These are phyloP conservation scores for Cinchona pubescens DNA, from an alignment of 257 asterid genomes.

Conservation along the genomic window DNA sequence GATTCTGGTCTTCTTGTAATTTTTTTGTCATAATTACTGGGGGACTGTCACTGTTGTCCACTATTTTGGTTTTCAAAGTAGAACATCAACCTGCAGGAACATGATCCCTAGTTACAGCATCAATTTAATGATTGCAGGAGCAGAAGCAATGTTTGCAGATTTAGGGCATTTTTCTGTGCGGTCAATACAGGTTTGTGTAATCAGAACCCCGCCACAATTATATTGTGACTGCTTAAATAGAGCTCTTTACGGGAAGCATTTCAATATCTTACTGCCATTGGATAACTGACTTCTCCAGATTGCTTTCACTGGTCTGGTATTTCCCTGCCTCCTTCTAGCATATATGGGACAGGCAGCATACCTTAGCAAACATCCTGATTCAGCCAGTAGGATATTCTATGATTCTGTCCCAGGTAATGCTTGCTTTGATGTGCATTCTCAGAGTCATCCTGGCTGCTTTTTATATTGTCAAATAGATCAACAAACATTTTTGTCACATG, in stretches of 20 bases:
- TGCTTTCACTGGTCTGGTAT: slow-evolving; percentile 79
- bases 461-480: background rate
- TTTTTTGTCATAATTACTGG: background rate
- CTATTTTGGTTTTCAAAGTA: background rate
- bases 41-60: background rate
- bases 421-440: background rate
- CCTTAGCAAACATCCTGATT: slow-evolving; percentile 62
- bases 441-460: background rate
- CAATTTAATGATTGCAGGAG: slow-evolving; percentile 52
- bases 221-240: background rate
- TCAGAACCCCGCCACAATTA: background rate
- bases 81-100: background rate
- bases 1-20: background rate
- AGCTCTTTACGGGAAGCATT: background rate
- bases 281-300: slow-evolving; percentile 42
- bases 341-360: slow-evolving; percentile 98
- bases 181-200: slow-evolving; percentile 71
- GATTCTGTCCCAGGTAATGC: slow-evolving; percentile 83
- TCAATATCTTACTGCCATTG: slow-evolving; percentile 3
- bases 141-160: slow-evolving; percentile 99
- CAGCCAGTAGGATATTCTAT: slow-evolving; percentile 57
- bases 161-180: slow-evolving; percentile 89
- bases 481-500: background rate
- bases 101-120: background rate
- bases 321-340: slow-evolving; percentile 92